phyloP scores from a whole-genome alignment of 2,329 filamentous ascomycete genomes.

The Gnomoniopsis smithogilvyi region DNA sequence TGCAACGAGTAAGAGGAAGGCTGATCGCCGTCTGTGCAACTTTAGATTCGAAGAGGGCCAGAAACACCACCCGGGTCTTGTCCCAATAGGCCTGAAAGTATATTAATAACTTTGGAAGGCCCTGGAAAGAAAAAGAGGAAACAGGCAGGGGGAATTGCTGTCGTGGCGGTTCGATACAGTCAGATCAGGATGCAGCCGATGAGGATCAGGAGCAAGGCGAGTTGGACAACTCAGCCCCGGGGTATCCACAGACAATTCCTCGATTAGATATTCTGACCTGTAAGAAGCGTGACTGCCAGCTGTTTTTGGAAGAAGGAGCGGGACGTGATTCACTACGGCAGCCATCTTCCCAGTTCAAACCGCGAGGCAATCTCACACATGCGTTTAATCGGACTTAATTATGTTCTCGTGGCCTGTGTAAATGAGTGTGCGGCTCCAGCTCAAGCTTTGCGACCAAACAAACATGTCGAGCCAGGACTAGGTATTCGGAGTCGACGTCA shows the following conservation, averaged over 20 bases:
- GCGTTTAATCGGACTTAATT: too few species aligned
- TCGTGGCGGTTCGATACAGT: neutral
- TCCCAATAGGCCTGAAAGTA: neutral
- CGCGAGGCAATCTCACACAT: too few species aligned
- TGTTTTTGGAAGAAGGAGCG: too few species aligned
- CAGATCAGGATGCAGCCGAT: neutral
- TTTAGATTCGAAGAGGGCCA: neutral
- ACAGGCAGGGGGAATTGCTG: neutral
- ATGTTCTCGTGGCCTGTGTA: too few species aligned
- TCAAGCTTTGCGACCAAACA: neutral
- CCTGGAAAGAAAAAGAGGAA: neutral
- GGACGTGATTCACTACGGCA: too few species aligned
- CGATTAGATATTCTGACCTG: too few species aligned
- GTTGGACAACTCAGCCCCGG: neutral
- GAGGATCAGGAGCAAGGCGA: neutral
- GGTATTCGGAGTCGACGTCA: neutral
- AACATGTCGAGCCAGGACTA: too few species aligned
- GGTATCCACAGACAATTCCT: neutral
- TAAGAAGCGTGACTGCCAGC: neutral
- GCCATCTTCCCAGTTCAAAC: too few species aligned
- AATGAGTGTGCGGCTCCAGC: too few species aligned
- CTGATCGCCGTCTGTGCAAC: too few species aligned
- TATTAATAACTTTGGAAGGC: neutral
- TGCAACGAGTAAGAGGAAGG: too few species aligned
- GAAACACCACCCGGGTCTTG: neutral